A percentile compares a stretch with the other conserved stretches of the same genome.
Conservation (phyloP, 208 protist species). For the Wallacemonas collosoma region DNA sequence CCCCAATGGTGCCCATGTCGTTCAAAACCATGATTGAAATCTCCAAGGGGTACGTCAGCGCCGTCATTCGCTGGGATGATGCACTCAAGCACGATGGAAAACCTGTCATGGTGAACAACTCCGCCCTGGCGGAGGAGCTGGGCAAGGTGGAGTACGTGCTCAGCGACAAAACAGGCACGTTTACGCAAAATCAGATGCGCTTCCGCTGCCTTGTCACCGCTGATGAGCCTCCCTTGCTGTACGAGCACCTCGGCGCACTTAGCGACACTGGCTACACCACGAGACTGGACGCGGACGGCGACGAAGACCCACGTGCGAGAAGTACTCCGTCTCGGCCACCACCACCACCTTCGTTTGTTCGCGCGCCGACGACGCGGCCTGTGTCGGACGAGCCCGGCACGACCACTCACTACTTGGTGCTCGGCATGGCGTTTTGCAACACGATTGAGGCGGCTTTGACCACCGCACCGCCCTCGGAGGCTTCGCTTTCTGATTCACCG, state of each 20-base stretch:
- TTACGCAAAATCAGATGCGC: conserved; percentile 92
- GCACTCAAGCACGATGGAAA: conserved; percentile 57
- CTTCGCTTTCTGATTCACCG: background rate
- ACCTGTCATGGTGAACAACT: conserved; percentile 75
- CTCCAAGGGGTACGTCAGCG: conserved; percentile 88
- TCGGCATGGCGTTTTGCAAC: conserved; percentile 72
- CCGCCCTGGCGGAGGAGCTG: conserved; percentile 91
- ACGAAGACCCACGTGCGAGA: conserved; percentile 11
- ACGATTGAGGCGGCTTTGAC: conserved; percentile 42
- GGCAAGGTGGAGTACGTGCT: conserved; percentile 93
- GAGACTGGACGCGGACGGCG: background rate
- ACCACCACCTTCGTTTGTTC: conserved; percentile 3
- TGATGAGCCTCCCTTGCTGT: conserved; percentile 15
- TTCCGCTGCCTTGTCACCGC: conserved; percentile 49
- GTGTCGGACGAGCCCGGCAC: conserved; percentile 2
- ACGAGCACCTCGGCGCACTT: conserved; percentile 16
- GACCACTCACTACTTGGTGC: conserved; percentile 39
- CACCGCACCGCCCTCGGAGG: conserved; percentile 14
- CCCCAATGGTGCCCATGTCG: conserved; percentile 95
- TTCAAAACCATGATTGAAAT: conserved; percentile 95
- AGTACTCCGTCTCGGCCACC: background rate
- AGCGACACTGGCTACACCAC: conserved; percentile 22
- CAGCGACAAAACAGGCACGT: conserved; percentile 94
- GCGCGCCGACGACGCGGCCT: background rate
- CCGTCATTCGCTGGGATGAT: conserved; percentile 89